Conservation (phyloP, 2,329 filamentous ascomycete species). For the Clarireedia hainanense region DNA sequence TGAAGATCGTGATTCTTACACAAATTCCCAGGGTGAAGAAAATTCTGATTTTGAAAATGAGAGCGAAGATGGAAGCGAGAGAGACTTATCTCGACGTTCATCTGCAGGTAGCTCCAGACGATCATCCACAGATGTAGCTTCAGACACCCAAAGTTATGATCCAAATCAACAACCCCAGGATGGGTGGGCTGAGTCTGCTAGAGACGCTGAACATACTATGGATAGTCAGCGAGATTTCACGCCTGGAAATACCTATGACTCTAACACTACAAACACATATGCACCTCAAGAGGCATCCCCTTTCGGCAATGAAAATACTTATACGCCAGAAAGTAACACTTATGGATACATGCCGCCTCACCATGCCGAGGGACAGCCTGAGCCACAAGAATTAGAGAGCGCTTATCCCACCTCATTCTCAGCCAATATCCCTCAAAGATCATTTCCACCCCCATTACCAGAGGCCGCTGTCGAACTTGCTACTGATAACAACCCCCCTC, state of each 20-base stretch:
- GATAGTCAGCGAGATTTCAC: too few relatives aligned
- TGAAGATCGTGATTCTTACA: background rate
- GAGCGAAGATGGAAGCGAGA: background rate
- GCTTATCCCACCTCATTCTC: background rate
- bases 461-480: background rate
- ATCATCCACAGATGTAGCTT: background rate
- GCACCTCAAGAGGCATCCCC: background rate
- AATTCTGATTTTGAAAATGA: background rate
- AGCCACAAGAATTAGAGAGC: background rate
- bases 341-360: background rate
- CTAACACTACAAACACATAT: background rate
- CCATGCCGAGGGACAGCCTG: background rate
- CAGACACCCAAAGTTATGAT: background rate
- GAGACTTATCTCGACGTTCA: background rate
- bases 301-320: background rate
- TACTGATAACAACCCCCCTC: background rate
- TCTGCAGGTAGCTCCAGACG: background rate
- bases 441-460: background rate
- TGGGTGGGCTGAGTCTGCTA: background rate
- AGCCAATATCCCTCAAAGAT: background rate
- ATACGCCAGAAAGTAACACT: background rate
- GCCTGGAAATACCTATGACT: too few relatives aligned
- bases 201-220: too few relatives aligned
- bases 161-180: background rate
- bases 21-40: too few relatives aligned